Evolutionary conservation across 805 yeast genomes (phyloP).

Genomic region (Ogataea wickerhamii): DNA sequence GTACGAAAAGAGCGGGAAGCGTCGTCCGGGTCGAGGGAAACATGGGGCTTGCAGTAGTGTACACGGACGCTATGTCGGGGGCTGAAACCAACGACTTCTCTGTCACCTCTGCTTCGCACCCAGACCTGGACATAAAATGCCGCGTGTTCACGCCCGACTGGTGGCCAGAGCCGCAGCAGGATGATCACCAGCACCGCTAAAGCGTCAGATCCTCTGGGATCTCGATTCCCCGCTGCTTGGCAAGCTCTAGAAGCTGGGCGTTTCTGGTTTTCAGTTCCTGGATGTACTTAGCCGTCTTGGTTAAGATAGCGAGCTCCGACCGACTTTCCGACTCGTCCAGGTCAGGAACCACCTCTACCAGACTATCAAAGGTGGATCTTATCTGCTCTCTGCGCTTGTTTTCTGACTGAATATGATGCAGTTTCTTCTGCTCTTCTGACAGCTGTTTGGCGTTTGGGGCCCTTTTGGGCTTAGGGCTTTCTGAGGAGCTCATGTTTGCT

Average conservation of each 20-base stretch:
- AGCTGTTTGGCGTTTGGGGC: constrained; percentile 17
- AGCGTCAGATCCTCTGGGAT: constrained; percentile 36
- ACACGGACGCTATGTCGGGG: constrained; percentile 32
- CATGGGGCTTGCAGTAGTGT: constrained; percentile 63
- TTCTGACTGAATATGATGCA: constrained; percentile 50
- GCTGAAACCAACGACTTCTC: constrained; percentile 24
- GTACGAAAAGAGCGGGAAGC: constrained; percentile 55
- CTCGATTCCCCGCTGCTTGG: constrained; percentile 36
- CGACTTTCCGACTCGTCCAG: constrained; percentile 67
- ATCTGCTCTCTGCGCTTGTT: constrained; percentile 85
- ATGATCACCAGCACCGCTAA: constrained; percentile 14
- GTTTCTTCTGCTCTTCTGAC: constrained; percentile 32
- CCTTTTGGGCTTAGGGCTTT: constrained; percentile 2
- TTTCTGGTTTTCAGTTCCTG: constrained; percentile 50
- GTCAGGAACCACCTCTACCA: constrained; percentile 74
- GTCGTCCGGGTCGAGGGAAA: constrained; percentile 54
- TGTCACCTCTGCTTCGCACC: constrained; percentile 16
- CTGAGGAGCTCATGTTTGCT: background rate
- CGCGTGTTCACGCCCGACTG: constrained; percentile 62
- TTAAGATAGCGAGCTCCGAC: constrained; percentile 72
- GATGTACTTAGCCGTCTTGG: constrained; percentile 52
- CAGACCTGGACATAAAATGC: constrained; percentile 36
- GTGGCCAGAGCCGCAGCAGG: constrained; percentile 56
- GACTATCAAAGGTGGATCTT: constrained; percentile 71
- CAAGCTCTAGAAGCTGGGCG: constrained; percentile 37